Percentiles rank a stretch among this genome's conserved stretches.
Evolutionary conservation across 139 green algal genomes (phyloP).

Genomic region (Tetraselmis chui): DNA sequence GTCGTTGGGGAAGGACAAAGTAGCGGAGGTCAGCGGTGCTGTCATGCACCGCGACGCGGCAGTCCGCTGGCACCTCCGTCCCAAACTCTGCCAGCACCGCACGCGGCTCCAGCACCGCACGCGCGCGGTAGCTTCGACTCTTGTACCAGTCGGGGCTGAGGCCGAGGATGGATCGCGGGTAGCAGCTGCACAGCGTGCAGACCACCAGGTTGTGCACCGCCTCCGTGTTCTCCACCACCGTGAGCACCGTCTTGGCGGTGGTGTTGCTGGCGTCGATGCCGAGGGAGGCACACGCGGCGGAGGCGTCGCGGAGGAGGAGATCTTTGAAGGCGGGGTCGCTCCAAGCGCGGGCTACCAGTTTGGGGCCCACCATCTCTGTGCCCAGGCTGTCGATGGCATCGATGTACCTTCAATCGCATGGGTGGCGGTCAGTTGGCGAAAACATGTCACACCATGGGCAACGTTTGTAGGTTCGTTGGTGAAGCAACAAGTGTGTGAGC

Average conservation of each 20-base stretch:
- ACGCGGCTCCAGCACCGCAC: conserved; percentile 27
- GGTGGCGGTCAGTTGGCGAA: too few species aligned
- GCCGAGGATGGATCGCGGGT: conserved; percentile 16
- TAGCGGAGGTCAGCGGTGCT: conserved; percentile 41
- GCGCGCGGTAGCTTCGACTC: conserved; percentile 25
- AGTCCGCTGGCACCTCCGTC: conserved; percentile 19
- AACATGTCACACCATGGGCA: too few species aligned
- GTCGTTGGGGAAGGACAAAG: conserved; percentile 37
- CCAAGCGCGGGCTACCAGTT: conserved; percentile 37
- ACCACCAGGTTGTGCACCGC: conserved; percentile 45
- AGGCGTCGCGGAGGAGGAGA: conserved; percentile 20
- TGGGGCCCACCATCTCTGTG: conserved; percentile 4
- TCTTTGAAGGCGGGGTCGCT: conserved; percentile 38
- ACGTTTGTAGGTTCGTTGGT: too few species aligned
- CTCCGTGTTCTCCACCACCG: conserved; percentile 39
- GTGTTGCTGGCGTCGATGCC: conserved; percentile 25
- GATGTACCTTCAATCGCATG: conserved; percentile 9
- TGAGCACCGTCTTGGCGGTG: conserved; percentile 17
- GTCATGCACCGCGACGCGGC: conserved; percentile 30
- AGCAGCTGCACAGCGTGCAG: conserved; percentile 49
- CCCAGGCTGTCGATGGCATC: conserved; percentile 23
- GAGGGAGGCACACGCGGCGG: conserved; percentile 27
- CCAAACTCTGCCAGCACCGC: conserved; percentile 41
- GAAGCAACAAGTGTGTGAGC: too few species aligned
- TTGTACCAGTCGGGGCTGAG: not conserved